phyloP scores from a whole-genome alignment of 257 asterid genomes.

The Solanum rostratum region DNA sequence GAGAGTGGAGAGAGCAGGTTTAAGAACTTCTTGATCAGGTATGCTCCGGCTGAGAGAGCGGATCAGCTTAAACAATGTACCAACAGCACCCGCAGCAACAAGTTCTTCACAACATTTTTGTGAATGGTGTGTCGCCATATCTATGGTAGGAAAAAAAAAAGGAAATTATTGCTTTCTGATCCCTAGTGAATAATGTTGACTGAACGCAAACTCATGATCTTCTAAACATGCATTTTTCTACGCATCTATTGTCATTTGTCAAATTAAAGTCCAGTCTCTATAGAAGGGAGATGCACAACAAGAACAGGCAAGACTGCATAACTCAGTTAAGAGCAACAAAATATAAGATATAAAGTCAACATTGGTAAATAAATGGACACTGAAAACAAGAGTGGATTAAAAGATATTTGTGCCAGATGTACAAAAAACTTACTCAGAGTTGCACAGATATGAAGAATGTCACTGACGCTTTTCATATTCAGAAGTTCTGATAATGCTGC shows the following conservation, averaged over 20 bases:
- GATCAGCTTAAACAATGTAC: conserved; percentile 54
- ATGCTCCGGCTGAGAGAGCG: conserved; percentile 85
- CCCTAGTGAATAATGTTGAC: background rate
- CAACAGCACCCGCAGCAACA: conserved; percentile 78
- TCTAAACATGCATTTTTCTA: background rate
- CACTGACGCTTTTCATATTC: conserved; percentile 67
- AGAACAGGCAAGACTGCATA: background rate
- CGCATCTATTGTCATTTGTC: background rate
- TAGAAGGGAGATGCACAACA: background rate
- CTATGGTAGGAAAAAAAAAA: conserved; percentile 20
- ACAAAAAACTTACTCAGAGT: conserved; percentile 47
- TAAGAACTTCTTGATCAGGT: conserved; percentile 89
- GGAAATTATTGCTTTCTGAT: background rate
- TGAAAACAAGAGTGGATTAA: background rate
- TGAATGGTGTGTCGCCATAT: conserved; percentile 83
- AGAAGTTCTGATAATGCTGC: conserved; percentile 81
- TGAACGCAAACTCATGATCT: background rate
- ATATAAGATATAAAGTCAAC: background rate
- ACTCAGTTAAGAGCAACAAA: background rate
- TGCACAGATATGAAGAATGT: conserved; percentile 81
- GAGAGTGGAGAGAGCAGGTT: conserved; percentile 80
- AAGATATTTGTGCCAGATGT: background rate
- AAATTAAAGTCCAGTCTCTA: background rate
- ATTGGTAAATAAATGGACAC: background rate
- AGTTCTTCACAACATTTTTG: conserved; percentile 87